These are phyloP conservation scores for Rhodotorula glutinis DNA, from an alignment of 1,284 basidiomycete species.

Conservation along the genomic window DNA sequence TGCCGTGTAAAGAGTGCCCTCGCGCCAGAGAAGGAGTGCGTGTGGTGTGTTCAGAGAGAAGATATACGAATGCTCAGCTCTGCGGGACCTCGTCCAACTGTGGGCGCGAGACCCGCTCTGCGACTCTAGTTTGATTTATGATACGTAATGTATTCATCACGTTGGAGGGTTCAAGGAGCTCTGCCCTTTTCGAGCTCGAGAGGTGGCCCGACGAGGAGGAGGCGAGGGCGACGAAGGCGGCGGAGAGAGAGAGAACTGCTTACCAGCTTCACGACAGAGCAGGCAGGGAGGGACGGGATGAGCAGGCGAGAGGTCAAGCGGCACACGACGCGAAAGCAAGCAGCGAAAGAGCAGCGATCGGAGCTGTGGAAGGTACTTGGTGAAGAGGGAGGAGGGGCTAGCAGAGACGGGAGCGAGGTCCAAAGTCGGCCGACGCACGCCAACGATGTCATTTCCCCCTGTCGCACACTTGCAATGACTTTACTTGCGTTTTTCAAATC, in stretches of 20 bases:
- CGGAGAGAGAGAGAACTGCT: background rate
- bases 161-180: too few species aligned
- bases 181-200: background rate
- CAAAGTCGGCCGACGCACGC: background rate
- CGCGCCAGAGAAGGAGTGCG: too few species aligned
- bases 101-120: conserved; percentile 2
- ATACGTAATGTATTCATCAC: conserved; percentile 17
- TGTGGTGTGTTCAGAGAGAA: conserved; percentile 14
- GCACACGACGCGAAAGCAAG: too few species aligned
- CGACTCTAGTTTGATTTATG: conserved; percentile 24
- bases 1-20: too few species aligned
- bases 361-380: background rate
- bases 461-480: background rate
- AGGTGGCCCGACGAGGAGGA: background rate
- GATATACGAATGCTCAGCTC: conserved; percentile 17
- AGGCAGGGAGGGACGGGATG: too few species aligned
- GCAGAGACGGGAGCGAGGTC: too few species aligned
- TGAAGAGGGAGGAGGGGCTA: too few species aligned
- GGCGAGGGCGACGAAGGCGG: too few species aligned
- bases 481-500: too few species aligned
- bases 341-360: background rate
- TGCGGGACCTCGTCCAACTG: background rate
- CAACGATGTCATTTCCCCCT: background rate
- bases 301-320: too few species aligned
- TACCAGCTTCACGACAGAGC: background rate